Conservation (phyloP, 2,329 filamentous ascomycete species). For the Cladophialophora immunda region DNA sequence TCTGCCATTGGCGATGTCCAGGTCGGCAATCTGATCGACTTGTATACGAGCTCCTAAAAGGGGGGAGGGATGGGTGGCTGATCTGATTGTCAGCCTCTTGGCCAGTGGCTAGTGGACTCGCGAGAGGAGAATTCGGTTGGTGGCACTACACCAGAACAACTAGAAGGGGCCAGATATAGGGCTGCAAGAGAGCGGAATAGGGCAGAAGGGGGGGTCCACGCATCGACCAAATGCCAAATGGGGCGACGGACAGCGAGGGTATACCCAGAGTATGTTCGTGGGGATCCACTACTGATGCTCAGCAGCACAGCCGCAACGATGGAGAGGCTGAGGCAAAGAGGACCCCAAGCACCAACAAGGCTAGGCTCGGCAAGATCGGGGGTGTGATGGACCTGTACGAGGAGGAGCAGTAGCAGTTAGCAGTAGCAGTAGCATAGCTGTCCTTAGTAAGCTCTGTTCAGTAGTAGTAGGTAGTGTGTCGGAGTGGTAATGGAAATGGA, state of each 20-base stretch:
- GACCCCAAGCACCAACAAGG: slow-evolving; percentile 15
- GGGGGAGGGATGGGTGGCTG: slow-evolving; percentile 19
- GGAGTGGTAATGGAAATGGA: background rate
- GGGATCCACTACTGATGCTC: slow-evolving; percentile 2
- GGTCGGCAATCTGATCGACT: slow-evolving; percentile 32
- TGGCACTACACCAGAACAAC: background rate
- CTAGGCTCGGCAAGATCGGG: slow-evolving; percentile 27
- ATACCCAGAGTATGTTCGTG: background rate
- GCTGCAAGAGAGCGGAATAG: slow-evolving; percentile 12
- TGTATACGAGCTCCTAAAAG: slow-evolving; percentile 9
- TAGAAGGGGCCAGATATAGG: slow-evolving; percentile 20
- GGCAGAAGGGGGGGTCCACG: slow-evolving; percentile 11
- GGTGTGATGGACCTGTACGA: too few relatives aligned
- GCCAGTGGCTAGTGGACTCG: slow-evolving; percentile 8
- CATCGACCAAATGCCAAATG: background rate
- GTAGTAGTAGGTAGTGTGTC: too few relatives aligned
- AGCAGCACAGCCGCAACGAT: slow-evolving; percentile 26
- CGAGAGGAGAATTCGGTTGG: background rate
- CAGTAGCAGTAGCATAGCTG: background rate
- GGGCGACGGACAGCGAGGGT: slow-evolving; percentile 20
- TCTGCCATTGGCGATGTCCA: slow-evolving; percentile 26
- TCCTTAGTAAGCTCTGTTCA: slow-evolving; percentile 25
- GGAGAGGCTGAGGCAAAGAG: slow-evolving; percentile 27
- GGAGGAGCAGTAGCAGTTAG: too few relatives aligned
- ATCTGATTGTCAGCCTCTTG: slow-evolving; percentile 23